These are phyloP conservation scores for Balakata baccata DNA, from an alignment of 345 rosid species.

Conservation along the genomic window DNA sequence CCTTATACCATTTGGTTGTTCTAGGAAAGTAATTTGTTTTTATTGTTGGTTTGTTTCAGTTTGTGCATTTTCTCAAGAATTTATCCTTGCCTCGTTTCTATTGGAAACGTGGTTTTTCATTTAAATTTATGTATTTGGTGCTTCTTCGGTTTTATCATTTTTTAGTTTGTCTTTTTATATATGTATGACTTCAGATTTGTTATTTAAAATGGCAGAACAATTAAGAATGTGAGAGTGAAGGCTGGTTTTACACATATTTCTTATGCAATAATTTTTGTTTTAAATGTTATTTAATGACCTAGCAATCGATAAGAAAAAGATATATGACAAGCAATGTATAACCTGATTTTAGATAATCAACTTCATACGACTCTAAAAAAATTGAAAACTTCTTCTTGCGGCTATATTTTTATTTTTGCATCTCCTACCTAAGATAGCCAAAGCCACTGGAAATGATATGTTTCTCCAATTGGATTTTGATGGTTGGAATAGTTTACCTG, in stretches of 20 bases:
- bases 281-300: not conserved
- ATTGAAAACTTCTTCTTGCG: not conserved
- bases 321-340: not conserved
- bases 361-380: not conserved
- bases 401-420: not conserved
- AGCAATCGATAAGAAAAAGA: not conserved
- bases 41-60: not conserved
- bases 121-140: not conserved
- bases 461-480: not conserved
- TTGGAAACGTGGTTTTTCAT: not conserved
- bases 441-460: conserved; percentile 1
- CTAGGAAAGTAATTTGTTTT: not conserved
- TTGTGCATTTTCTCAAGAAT: not conserved
- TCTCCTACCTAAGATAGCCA: not conserved
- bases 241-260: not conserved
- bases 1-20: not conserved
- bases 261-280: not conserved
- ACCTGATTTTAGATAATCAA: not conserved
- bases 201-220: not conserved
- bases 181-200: not conserved
- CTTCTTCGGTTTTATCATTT: not conserved
- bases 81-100: not conserved
- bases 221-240: conserved; percentile 1
- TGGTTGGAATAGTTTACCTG: conserved; percentile 1
- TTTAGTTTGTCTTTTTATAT: not conserved